Evolutionary conservation across 2,329 filamentous ascomycete genomes (phyloP).

Genomic region (Xylaria multiplex): DNA sequence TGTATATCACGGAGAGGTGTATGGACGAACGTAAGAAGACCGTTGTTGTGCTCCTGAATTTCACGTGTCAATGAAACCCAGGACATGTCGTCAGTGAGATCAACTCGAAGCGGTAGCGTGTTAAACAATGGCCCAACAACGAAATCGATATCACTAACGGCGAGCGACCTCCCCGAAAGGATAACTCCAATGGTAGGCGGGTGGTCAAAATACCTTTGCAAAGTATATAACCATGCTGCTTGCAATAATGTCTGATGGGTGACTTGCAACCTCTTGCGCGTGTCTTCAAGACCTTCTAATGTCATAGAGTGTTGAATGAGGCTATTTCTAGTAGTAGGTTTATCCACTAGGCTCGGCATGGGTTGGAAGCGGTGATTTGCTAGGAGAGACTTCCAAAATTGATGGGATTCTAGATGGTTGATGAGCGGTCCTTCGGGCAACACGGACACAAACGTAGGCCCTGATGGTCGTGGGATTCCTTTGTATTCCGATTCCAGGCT

Average conservation of each 20-base stretch:
- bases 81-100: conserved; percentile 55
- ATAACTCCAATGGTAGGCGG: conserved; percentile 75
- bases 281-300: conserved; percentile 58
- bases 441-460: conserved; percentile 71
- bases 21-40: conserved; percentile 77
- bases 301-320: conserved; percentile 47
- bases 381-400: conserved; percentile 76
- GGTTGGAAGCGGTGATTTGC: conserved; percentile 45
- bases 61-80: conserved; percentile 69
- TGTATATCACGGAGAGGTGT: conserved; percentile 81
- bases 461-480: conserved; percentile 43
- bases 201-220: conserved; percentile 62
- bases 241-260: conserved; percentile 84
- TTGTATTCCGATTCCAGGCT: conserved; percentile 65
- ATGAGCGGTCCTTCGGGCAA: conserved; percentile 75
- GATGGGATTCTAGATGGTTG: conserved; percentile 52
- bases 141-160: conserved; percentile 70
- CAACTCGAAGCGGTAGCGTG: conserved; percentile 77
- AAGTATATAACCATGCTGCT: conserved; percentile 74
- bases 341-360: conserved; percentile 36
- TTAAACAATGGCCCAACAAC: conserved; percentile 90
- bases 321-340: conserved; percentile 32
- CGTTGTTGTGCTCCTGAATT: conserved; percentile 77
- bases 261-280: conserved; percentile 70
- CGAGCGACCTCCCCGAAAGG: conserved; percentile 79